Conservation (phyloP, 2,329 filamentous ascomycete genomes). For the Clonostachys chloroleuca region DNA sequence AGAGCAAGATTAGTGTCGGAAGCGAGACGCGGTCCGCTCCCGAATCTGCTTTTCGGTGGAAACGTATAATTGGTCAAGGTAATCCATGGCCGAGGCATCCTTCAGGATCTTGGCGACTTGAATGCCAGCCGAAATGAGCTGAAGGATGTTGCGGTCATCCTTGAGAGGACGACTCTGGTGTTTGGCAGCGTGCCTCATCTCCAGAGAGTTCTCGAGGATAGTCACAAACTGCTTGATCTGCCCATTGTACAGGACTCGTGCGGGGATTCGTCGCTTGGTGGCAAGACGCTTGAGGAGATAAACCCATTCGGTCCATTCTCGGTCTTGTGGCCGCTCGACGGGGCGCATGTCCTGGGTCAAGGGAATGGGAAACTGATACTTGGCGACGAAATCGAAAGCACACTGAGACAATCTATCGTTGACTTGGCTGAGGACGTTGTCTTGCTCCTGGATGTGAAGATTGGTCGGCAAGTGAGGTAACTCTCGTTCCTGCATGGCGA, state of each 20-base stretch:
- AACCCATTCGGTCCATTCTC: conserved; percentile 91
- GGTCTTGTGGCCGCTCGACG: conserved; percentile 68
- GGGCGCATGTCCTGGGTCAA: conserved; percentile 78
- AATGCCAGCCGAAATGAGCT: conserved; percentile 81
- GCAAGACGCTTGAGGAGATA: conserved; percentile 81
- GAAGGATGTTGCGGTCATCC: conserved; percentile 84
- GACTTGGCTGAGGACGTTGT: conserved; percentile 73
- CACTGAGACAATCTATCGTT: conserved; percentile 83
- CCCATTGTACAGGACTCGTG: conserved; percentile 78
- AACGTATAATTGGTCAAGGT: conserved; percentile 76
- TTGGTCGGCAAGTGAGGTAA: conserved; percentile 80
- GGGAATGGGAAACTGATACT: conserved; percentile 87
- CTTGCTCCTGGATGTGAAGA: conserved; percentile 79
- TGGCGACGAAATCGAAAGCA: conserved; percentile 86
- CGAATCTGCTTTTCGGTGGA: conserved; percentile 77
- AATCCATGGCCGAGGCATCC: conserved; percentile 79
- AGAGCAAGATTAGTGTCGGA: conserved; percentile 12
- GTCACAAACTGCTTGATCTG: conserved; percentile 92
- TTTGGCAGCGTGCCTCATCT: conserved; percentile 82
- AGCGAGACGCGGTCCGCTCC: conserved; percentile 48
- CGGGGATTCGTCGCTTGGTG: conserved; percentile 81
- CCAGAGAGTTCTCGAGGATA: conserved; percentile 80
- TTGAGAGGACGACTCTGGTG: conserved; percentile 80
- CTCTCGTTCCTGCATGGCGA: conserved; percentile 74
- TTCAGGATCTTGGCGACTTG: conserved; percentile 86